Conservation (phyloP, 257 asterid genomes). For the Leptodermis oblonga region DNA sequence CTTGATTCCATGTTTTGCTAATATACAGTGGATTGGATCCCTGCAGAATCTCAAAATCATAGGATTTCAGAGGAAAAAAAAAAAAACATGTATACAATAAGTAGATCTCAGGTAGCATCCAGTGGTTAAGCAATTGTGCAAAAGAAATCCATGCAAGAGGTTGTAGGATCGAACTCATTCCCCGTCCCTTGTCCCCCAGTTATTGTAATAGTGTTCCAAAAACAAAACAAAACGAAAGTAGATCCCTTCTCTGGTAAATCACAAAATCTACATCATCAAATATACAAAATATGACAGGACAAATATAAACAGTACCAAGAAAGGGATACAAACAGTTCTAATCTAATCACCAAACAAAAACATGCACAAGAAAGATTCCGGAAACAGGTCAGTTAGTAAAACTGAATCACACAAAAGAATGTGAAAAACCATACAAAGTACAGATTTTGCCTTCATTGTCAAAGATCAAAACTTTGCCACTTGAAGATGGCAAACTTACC, state of each 20-base stretch:
- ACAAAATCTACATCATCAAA: neutral
- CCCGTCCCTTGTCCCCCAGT: too few relatives aligned
- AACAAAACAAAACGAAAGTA: too few relatives aligned
- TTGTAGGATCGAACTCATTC: too few relatives aligned
- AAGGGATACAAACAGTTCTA: constrained; percentile 6
- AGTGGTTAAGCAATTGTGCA: too few relatives aligned
- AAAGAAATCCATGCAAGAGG: too few relatives aligned
- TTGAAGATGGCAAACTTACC: constrained; percentile 2
- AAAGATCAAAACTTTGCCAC: constrained; percentile 12
- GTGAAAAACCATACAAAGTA: neutral
- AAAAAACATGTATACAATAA: neutral
- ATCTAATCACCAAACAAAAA: neutral
- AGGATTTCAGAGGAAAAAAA: neutral
- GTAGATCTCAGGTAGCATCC: too few relatives aligned
- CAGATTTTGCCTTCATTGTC: neutral
- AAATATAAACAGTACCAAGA: neutral
- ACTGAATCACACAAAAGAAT: neutral
- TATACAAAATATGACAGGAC: neutral
- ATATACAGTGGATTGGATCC: neutral
- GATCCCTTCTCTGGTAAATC: too few relatives aligned
- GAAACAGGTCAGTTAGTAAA: neutral
- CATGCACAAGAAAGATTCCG: constrained; percentile 1
- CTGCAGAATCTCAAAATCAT: constrained; percentile 1
- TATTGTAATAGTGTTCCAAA: too few relatives aligned
- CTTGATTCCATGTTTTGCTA: constrained; percentile 57